phyloP scores from a whole-genome alignment of 1,284 basidiomycete genomes.

The Rhodotorula sp. region DNA sequence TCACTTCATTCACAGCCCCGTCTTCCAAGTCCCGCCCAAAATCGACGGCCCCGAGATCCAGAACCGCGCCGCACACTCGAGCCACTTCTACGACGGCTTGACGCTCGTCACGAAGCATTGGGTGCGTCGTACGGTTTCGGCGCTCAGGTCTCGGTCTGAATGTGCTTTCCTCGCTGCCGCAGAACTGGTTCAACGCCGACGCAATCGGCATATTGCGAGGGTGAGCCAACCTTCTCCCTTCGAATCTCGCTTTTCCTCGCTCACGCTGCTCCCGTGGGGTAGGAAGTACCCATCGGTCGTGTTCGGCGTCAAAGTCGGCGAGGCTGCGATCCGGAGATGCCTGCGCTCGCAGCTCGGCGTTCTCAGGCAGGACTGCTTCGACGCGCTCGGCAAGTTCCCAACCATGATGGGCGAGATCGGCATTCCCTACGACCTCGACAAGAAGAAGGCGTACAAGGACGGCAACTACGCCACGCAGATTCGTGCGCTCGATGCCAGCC shows the following conservation, averaged over 20 bases:
- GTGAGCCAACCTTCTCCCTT: background rate
- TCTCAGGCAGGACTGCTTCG: constrained; percentile 66
- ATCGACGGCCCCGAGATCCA: constrained; percentile 35
- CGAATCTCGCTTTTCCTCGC: background rate
- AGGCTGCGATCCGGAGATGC: constrained; percentile 73
- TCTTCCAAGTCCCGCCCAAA: constrained; percentile 62
- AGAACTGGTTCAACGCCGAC: constrained; percentile 87
- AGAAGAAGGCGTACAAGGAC: constrained; percentile 58
- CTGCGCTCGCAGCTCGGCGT: constrained; percentile 80
- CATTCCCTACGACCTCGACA: constrained; percentile 75
- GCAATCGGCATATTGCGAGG: constrained; percentile 70
- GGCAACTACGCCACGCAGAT: constrained; percentile 59
- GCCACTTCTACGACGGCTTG: constrained; percentile 94
- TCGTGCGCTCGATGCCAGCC: constrained; percentile 82
- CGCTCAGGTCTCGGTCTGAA: no score
- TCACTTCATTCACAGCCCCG: constrained; percentile 86
- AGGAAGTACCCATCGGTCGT: constrained; percentile 65
- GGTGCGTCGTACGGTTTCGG: no score
- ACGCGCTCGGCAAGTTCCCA: constrained; percentile 66
- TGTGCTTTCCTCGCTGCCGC: background rate
- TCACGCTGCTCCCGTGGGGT: background rate
- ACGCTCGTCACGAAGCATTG: constrained; percentile 55
- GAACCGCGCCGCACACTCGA: constrained; percentile 68
- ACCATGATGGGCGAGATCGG: constrained; percentile 96
- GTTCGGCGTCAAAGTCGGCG: constrained; percentile 65